Evolutionary conservation across 2,329 filamentous ascomycete genomes (phyloP), one percentile per base, ranked within the genome.

Genomic region (Myriosclerotinia scirpicola): DNA sequence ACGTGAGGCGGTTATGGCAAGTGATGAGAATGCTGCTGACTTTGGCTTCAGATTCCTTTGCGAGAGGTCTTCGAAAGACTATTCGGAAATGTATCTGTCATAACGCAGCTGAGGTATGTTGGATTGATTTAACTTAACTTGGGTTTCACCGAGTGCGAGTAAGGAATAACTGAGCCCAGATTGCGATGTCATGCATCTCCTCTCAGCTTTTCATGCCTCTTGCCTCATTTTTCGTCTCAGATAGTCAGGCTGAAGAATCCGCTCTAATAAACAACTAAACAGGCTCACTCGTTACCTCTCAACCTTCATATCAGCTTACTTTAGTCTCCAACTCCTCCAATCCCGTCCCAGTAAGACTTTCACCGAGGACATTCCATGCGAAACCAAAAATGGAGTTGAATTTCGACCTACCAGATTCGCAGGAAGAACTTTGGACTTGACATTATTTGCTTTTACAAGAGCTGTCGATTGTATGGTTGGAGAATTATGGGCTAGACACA

Each of bases 341-440:
- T 83, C 84, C 26, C 85, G 85, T 72, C 78, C 80, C 64, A 82
- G 79, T 63, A 75, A 73, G 17, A 72, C 71, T 17, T 77, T 82
- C 69, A 78, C 80, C 6, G 80, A 83, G 58, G 77, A 75, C 15
- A 71, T 77, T 3, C 70, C 76, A 36, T 69, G 72, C 56, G 75
- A 77, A 56, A 74, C 70, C 22, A 50, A 67, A 15, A 68, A 65
- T 14, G 71, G 68, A 71, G 68, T 75, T 22, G 70, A 75, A 46
- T 69, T 69, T n/a, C 69, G 75, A 67, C 71, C 74, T 65, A 72
- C 72, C 54, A 74, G 73, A 17, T 73, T 77, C 54, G 90, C 88
- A 14, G 92, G 92, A 54, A 86, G 88, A 72, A 94, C 92, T 1
- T 83, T 96, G 68, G 92, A 96, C 75, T 81, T 96, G 42, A 94